Percentiles rank a stretch among this genome's conserved stretches.
These are phyloP conservation scores for Ophiocordyceps camponoti-saundersi DNA, from an alignment of 2,329 filamentous ascomycete species.

Conservation along the genomic window DNA sequence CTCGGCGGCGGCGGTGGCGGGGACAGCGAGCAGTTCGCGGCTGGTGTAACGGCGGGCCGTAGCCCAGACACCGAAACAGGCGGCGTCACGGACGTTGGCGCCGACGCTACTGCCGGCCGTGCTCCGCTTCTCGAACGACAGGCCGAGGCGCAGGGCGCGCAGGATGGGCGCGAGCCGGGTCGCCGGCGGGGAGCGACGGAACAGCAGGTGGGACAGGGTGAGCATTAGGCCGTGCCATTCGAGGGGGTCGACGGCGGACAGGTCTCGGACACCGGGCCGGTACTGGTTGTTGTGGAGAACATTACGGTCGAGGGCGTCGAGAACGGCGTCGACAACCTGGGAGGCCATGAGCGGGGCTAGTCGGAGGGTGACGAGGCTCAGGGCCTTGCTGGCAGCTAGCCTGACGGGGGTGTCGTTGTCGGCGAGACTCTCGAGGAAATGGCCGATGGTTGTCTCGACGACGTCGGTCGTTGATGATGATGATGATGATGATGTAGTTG, in stretches of 20 bases:
- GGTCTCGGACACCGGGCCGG: conserved; percentile 33
- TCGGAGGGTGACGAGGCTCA: conserved; percentile 73
- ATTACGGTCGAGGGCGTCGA: conserved; percentile 48
- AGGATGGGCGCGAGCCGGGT: conserved; percentile 56
- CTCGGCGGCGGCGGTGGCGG: conserved; percentile 19
- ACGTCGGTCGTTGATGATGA: conserved; percentile 29
- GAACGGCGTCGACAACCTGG: conserved; percentile 74
- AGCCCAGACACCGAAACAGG: conserved; percentile 93
- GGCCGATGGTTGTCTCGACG: conserved; percentile 68
- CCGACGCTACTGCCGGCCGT: conserved; percentile 74
- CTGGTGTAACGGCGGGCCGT: conserved; percentile 77
- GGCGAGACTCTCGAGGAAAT: conserved; percentile 58
- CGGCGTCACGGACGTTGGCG: conserved; percentile 82
- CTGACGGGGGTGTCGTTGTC: conserved; percentile 87
- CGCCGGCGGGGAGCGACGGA: conserved; percentile 63
- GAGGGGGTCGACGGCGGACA: conserved; percentile 62
- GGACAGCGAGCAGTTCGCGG: conserved; percentile 51
- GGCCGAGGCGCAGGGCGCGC: conserved; percentile 57
- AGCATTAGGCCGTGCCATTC: conserved; percentile 89
- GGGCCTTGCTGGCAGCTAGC: conserved; percentile 78
- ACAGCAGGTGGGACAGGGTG: conserved; percentile 72
- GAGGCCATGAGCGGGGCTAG: conserved; percentile 65
- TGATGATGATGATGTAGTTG: conserved; percentile 10
- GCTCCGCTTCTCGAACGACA: conserved; percentile 79
- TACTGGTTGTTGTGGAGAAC: conserved; percentile 26